Percentiles rank a stretch among this genome's conserved stretches.
phyloP scores from a whole-genome alignment of 2,329 filamentous ascomycete species.

The Colletotrichum costaricense region DNA sequence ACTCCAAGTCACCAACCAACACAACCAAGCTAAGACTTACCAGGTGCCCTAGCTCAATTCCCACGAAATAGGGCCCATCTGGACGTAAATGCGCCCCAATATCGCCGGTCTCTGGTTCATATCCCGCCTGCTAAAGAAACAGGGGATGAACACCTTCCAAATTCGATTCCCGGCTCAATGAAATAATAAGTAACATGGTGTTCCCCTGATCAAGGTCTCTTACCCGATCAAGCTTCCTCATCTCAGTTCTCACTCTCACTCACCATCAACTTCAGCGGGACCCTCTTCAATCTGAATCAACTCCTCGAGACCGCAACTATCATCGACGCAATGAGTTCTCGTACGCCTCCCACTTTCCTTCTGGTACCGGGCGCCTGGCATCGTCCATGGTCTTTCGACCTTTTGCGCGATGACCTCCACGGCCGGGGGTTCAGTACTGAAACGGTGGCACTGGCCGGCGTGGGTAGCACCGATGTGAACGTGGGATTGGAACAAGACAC shows the following conservation, averaged over 20 bases:
- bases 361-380: conserved; percentile 51
- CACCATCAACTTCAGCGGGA: neutral
- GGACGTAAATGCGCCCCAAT: no score
- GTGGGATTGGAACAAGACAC: conserved; percentile 45
- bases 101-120: no score
- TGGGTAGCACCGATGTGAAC: conserved; percentile 42
- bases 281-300: neutral
- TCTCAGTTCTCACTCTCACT: neutral
- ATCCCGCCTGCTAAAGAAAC: neutral
- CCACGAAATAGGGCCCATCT: no score
- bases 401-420: conserved; percentile 43
- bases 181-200: neutral
- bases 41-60: no score
- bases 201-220: neutral
- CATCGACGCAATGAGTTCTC: neutral
- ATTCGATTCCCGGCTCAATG: neutral
- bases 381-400: conserved; percentile 42
- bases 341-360: neutral
- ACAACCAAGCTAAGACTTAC: no score
- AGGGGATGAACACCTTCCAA: neutral
- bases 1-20: no score
- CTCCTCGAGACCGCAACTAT: neutral
- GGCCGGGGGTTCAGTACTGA: conserved; percentile 45
- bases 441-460: conserved; percentile 44
- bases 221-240: neutral